Evolutionary conservation across 192 early-diverging fungal species (phyloP).

Genomic region (Mortierella hygrophila): DNA sequence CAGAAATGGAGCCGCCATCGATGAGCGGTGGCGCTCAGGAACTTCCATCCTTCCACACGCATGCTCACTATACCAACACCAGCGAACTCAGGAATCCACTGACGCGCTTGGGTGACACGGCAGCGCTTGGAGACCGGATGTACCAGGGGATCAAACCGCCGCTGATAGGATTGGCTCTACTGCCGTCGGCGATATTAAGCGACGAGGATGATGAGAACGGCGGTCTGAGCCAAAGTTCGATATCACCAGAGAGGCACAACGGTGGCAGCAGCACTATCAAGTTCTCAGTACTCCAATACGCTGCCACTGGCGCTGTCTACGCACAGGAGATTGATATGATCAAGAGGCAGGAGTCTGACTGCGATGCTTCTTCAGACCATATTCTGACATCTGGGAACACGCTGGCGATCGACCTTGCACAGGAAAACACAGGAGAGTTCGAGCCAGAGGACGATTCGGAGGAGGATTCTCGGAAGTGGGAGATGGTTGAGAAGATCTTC

Average conservation of each 20-base stretch:
- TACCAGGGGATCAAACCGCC: slow-evolving; percentile 30
- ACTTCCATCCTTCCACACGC: slow-evolving; percentile 31
- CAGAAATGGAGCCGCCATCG: background rate
- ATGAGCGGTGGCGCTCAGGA: slow-evolving; percentile 21
- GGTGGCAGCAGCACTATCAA: background rate
- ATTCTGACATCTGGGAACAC: background rate
- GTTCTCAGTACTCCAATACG: slow-evolving; percentile 36
- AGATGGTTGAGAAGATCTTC: slow-evolving; percentile 11
- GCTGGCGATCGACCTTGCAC: slow-evolving; percentile 1
- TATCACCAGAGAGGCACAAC: background rate
- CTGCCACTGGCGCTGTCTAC: slow-evolving; percentile 35
- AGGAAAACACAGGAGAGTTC: background rate
- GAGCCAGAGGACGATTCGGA: background rate
- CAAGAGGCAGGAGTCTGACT: background rate
- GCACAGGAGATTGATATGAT: slow-evolving; percentile 33
- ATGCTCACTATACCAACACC: slow-evolving; percentile 42
- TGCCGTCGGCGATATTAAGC: slow-evolving; percentile 5
- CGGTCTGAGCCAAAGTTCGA: background rate
- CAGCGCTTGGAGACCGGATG: background rate
- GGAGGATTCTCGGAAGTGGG: background rate
- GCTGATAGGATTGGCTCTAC: slow-evolving; percentile 13
- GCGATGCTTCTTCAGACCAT: background rate
- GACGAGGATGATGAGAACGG: slow-evolving; percentile 9
- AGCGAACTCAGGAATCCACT: slow-evolving; percentile 24
- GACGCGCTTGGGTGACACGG: background rate